These are phyloP conservation scores for Fusarium sp. DNA, from an alignment of 2,329 filamentous ascomycete species.

Conservation along the genomic window DNA sequence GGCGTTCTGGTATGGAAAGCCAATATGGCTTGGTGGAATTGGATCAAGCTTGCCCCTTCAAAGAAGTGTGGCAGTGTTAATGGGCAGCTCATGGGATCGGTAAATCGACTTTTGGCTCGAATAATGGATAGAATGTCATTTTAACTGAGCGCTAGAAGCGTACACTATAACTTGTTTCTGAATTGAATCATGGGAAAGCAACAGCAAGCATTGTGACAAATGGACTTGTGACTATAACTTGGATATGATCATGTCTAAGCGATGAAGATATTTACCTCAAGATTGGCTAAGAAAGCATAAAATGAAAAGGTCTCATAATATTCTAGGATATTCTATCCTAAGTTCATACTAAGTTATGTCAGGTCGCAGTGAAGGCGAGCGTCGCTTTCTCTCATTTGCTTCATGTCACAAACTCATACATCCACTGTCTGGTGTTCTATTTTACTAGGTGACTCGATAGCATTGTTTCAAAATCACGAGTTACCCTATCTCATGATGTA, in stretches of 20 bases:
- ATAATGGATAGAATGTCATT: slow-evolving; percentile 22
- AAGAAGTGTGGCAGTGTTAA: slow-evolving; percentile 9
- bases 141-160: neutral
- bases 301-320: neutral
- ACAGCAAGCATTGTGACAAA: neutral
- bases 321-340: too few species aligned
- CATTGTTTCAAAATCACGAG: neutral
- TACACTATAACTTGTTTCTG: neutral
- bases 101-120: slow-evolving; percentile 7
- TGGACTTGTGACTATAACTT: neutral
- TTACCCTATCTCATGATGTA: slow-evolving; percentile 24
- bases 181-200: neutral
- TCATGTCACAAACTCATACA: neutral
- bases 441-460: neutral
- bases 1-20: slow-evolving; percentile 33
- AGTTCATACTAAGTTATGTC: too few species aligned
- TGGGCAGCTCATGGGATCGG: neutral
- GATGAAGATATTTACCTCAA: neutral
- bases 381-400: neutral
- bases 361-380: too few species aligned
- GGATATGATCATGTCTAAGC: neutral
- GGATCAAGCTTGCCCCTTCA: neutral
- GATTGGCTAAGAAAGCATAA: neutral
- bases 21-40: slow-evolving; percentile 4
- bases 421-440: neutral